These are phyloP conservation scores for Verbascum thapsus DNA, from an alignment of 257 asterid species.

Conservation along the genomic window DNA sequence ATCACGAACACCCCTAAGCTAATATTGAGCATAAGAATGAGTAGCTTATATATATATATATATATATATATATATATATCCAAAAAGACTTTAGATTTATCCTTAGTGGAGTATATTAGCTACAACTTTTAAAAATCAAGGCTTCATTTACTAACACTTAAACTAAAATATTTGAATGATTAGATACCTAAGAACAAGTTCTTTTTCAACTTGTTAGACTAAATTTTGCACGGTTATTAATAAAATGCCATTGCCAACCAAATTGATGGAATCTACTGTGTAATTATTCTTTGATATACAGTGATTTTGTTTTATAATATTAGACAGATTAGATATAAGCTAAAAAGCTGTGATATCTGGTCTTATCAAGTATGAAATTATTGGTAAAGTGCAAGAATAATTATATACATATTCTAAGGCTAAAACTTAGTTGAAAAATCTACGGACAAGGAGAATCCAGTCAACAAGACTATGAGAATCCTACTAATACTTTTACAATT, in stretches of 20 bases:
- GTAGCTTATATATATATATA: too few species aligned
- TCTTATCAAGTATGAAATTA: slow-evolving; percentile 19
- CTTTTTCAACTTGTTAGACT: slow-evolving; percentile 12
- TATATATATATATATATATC: too few species aligned
- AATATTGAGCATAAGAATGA: neutral
- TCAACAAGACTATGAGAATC: neutral
- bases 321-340: neutral
- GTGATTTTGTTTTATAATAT: neutral
- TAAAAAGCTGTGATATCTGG: neutral
- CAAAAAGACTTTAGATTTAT: too few species aligned
- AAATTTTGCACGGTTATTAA: neutral
- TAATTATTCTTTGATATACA: neutral
- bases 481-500: neutral
- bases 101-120: too few species aligned
- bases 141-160: neutral
- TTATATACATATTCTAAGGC: slow-evolving; percentile 7
- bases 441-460: neutral
- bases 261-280: neutral
- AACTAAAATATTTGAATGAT: neutral
- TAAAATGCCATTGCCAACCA: neutral
- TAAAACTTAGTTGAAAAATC: neutral
- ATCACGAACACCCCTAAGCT: too few species aligned
- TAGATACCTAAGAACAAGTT: neutral
- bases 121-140: neutral
- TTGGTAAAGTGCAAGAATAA: slow-evolving; percentile 19